Evolutionary conservation across 306 rosid genomes (phyloP).

Genomic region (Vicia faba): DNA sequence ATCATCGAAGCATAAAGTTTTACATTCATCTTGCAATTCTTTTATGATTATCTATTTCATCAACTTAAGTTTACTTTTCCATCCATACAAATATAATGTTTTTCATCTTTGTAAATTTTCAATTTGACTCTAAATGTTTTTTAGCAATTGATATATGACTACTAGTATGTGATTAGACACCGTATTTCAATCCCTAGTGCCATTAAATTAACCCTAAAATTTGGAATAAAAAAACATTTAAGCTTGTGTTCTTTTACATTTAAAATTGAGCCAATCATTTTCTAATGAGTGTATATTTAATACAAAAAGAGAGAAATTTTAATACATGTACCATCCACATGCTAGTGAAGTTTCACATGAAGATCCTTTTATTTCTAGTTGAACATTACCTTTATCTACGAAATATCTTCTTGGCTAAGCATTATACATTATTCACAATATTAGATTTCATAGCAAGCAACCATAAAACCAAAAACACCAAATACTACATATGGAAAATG

Average conservation of each 20-base stretch:
- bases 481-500: too few species aligned
- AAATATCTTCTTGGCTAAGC: neutral
- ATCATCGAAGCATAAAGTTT: neutral
- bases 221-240: too few species aligned
- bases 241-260: neutral
- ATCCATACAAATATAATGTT: too few species aligned
- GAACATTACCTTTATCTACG: neutral
- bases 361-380: neutral
- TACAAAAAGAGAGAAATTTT: neutral
- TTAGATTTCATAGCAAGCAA: neutral
- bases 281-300: neutral
- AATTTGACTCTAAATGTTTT: too few species aligned
- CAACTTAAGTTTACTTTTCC: too few species aligned
- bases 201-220: too few species aligned
- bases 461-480: neutral
- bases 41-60: too few species aligned
- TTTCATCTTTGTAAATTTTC: too few species aligned
- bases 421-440: neutral
- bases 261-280: neutral
- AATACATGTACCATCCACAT: neutral
- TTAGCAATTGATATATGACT: too few species aligned
- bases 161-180: neutral
- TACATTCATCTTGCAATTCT: neutral
- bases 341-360: slow-evolving; percentile 9
- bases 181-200: neutral